These are phyloP conservation scores for Pichia kluyveri DNA, from an alignment of 805 yeast species.

Conservation along the genomic window DNA sequence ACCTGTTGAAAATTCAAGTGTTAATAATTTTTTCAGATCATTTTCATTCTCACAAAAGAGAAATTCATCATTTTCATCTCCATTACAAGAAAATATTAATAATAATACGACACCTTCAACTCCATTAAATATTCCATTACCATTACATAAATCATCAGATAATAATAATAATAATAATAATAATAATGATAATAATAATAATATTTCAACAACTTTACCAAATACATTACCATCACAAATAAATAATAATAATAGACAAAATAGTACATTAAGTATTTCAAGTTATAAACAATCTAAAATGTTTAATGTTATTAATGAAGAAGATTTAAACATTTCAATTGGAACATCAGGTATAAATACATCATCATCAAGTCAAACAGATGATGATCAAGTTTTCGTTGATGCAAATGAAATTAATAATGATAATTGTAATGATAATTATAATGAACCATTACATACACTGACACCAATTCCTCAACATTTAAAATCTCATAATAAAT, in stretches of 20 bases:
- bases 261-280: neutral
- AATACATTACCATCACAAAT: neutral
- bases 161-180: neutral
- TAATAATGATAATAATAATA: neutral
- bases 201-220: neutral
- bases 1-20: conserved; percentile 29
- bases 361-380: neutral
- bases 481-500: neutral
- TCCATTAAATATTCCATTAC: neutral
- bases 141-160: neutral
- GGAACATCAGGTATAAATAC: too few species aligned
- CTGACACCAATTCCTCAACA: conserved; percentile 8
- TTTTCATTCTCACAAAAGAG: conserved; percentile 25
- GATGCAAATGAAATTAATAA: conserved; percentile 17
- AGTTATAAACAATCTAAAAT: neutral
- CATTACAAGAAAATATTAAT: neutral
- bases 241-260: neutral
- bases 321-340: neutral
- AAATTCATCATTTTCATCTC: conserved; percentile 13
- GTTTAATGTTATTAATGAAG: conserved; percentile 3
- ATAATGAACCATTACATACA: neutral
- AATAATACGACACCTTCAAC: neutral
- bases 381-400: conserved; percentile 15
- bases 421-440: too few species aligned
- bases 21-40: conserved; percentile 27